Conservation (phyloP, 2,329 filamentous ascomycete genomes). For the Raffaelea ambrosiae region DNA sequence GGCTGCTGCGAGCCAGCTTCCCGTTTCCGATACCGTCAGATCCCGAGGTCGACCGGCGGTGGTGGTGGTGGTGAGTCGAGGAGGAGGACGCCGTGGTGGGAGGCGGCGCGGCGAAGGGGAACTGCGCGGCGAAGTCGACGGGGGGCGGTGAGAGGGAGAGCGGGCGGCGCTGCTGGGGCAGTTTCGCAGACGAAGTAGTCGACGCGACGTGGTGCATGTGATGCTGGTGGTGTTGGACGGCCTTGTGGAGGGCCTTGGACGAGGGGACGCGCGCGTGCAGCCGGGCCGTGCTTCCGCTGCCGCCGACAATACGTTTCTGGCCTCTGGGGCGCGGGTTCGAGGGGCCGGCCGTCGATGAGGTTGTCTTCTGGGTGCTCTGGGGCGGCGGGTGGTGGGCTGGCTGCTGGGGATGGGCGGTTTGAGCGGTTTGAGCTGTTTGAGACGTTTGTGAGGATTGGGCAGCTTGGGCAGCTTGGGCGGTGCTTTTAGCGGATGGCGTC, state of each 20-base stretch:
- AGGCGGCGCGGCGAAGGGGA: constrained; percentile 9
- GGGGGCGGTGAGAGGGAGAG: constrained; percentile 30
- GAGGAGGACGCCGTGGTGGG: constrained; percentile 17
- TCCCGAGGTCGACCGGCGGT: constrained; percentile 38
- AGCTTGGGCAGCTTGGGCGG: background rate
- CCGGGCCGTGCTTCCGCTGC: constrained; percentile 26
- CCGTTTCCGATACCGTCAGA: constrained; percentile 35
- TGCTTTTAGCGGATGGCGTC: background rate
- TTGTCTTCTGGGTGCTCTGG: background rate
- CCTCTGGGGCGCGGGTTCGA: constrained; percentile 23
- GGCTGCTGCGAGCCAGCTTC: constrained; percentile 29
- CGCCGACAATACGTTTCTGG: constrained; percentile 36
- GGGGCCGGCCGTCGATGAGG: constrained; percentile 18
- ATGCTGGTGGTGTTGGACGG: constrained; percentile 3
- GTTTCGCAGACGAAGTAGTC: constrained; percentile 16
- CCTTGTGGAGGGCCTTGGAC: constrained; percentile 41
- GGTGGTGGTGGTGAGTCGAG: constrained; percentile 22
- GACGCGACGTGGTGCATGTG: constrained; percentile 17
- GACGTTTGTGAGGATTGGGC: background rate
- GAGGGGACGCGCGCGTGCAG: constrained; percentile 44
- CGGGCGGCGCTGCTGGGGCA: constrained; percentile 23
- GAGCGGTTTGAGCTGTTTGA: background rate
- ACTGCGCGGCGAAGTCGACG: constrained; percentile 22
- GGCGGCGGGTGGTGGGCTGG: background rate
- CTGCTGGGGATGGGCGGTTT: background rate